A percentile compares a stretch with the other conserved stretches of the same genome.
phyloP scores from a whole-genome alignment of 805 yeast genomes.

The Middelhovenomyces tepae region DNA sequence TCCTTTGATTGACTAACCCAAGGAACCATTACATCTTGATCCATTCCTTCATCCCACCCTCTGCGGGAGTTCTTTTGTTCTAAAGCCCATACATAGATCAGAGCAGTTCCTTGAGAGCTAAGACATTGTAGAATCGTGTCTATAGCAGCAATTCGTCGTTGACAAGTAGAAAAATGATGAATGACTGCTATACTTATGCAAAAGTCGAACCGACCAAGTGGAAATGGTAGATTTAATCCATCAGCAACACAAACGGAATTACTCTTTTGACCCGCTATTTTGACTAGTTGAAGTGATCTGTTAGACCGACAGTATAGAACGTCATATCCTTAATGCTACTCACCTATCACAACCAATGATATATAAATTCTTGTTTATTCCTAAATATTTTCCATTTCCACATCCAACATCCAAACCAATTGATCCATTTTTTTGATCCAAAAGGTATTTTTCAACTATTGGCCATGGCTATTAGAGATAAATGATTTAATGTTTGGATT shows the following conservation, averaged over 20 bases:
- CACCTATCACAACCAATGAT: constrained; percentile 55
- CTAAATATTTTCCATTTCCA: constrained; percentile 90
- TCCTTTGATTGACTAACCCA: constrained; percentile 65
- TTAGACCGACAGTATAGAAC: too few species aligned
- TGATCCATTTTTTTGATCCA: constrained; percentile 39
- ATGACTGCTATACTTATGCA: constrained; percentile 93
- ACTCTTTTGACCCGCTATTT: constrained; percentile 46
- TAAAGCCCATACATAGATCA: constrained; percentile 93
- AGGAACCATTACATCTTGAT: constrained; percentile 90
- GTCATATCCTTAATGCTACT: too few species aligned
- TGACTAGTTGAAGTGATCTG: constrained; percentile 60
- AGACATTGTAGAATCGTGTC: constrained; percentile 55
- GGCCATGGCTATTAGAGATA: constrained; percentile 73
- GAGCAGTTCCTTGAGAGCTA: constrained; percentile 51
- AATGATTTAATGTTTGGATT: not conserved
- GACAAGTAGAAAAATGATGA: constrained; percentile 86
- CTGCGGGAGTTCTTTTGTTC: constrained; percentile 84
- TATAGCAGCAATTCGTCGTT: constrained; percentile 71
- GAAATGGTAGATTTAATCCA: constrained; percentile 60
- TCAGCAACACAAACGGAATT: constrained; percentile 71
- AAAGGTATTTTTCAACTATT: constrained; percentile 66
- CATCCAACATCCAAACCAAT: constrained; percentile 93
- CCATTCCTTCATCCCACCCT: constrained; percentile 86
- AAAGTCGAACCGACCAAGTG: constrained; percentile 51
- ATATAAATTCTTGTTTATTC: constrained; percentile 56